Evolutionary conservation across 1,284 basidiomycete genomes (phyloP).

Genomic region (Tetrapyrgos nigripes): DNA sequence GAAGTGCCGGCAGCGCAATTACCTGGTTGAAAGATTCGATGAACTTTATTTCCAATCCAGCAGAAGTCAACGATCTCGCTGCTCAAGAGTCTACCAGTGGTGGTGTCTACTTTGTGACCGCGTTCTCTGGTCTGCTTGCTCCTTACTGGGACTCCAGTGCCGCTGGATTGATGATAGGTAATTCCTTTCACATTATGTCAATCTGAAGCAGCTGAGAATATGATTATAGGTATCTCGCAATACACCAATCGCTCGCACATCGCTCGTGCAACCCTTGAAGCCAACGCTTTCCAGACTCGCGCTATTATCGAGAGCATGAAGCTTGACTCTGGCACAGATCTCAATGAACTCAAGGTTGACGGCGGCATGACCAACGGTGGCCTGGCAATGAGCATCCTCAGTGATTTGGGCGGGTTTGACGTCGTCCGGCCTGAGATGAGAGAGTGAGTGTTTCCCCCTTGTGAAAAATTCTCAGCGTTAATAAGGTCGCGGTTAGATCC

Average conservation of each 20-base stretch:
- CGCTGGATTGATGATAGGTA: constrained; percentile 84
- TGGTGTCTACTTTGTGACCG: constrained; percentile 97
- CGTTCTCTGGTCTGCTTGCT: constrained; percentile 91
- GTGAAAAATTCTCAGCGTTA: not conserved
- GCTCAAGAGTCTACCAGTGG: constrained; percentile 83
- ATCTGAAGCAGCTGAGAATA: not conserved
- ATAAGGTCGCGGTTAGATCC: constrained; percentile 55
- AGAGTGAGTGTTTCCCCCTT: constrained; percentile 65
- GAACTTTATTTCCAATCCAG: constrained; percentile 80
- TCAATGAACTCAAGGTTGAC: constrained; percentile 90
- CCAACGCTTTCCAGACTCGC: constrained; percentile 89
- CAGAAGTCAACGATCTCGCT: constrained; percentile 90
- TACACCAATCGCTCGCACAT: constrained; percentile 96
- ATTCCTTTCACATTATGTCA: not conserved
- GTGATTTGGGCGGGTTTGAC: constrained; percentile 91
- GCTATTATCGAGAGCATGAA: constrained; percentile 96
- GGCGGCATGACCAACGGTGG: constrained; percentile 95
- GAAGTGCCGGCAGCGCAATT: constrained; percentile 94
- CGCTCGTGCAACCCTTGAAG: constrained; percentile 92
- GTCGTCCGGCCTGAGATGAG: constrained; percentile 96
- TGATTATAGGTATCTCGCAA: constrained; percentile 72
- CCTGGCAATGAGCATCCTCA: constrained; percentile 90
- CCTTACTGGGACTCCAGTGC: constrained; percentile 94
- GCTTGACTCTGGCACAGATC: constrained; percentile 76
- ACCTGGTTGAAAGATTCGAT: constrained; percentile 97